Evolutionary conservation across 139 green algal genomes (phyloP).

Genomic region (Picochlorum sp.): DNA sequence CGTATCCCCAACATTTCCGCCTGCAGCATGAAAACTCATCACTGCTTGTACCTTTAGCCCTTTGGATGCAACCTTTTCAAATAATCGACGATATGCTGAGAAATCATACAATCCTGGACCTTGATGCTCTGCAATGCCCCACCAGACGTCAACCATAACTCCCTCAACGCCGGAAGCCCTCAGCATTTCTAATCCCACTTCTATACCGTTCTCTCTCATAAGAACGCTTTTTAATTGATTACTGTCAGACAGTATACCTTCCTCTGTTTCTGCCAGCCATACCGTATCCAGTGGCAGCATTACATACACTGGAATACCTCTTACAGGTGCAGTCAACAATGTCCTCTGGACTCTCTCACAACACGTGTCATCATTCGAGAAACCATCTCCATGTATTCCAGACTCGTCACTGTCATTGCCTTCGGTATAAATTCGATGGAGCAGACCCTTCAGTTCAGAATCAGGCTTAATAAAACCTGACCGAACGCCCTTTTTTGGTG

Average conservation of each 20-base stretch:
- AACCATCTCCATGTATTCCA: neutral
- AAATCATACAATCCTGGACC: constrained; percentile 78
- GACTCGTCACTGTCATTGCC: constrained; percentile 3
- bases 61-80: constrained; percentile 40
- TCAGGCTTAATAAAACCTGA: constrained; percentile 23
- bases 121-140: constrained; percentile 71
- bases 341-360: constrained; percentile 1
- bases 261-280: constrained; percentile 59
- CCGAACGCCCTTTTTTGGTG: neutral
- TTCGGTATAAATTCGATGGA: constrained; percentile 12
- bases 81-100: constrained; percentile 61
- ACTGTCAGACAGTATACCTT: constrained; percentile 38
- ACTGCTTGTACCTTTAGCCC: constrained; percentile 76
- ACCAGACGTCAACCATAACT: constrained; percentile 93
- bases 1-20: constrained; percentile 86
- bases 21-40: constrained; percentile 86
- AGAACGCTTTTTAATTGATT: constrained; percentile 40
- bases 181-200: constrained; percentile 73
- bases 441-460: constrained; percentile 16
- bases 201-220: constrained; percentile 73
- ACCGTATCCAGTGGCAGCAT: constrained; percentile 99
- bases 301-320: constrained; percentile 83
- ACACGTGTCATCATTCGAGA: neutral
- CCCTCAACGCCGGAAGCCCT: constrained; percentile 74
- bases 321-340: constrained; percentile 16